These are phyloP conservation scores for Plasmodium vinckei DNA, from an alignment of 169 alveolate species.

Conservation along the genomic window DNA sequence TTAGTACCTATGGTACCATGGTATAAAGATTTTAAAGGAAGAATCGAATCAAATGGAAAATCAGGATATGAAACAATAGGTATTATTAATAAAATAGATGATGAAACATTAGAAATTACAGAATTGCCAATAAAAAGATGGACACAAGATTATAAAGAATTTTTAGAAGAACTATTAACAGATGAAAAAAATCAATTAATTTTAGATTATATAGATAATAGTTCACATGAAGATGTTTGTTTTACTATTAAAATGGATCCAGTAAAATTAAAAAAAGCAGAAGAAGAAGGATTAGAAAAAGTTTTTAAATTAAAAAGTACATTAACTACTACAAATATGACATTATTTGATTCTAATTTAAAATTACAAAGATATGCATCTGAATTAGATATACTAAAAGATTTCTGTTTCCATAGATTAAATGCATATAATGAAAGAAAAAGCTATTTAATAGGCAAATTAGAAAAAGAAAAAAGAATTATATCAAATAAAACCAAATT, in stretches of 20 bases:
- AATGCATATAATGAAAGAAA: slow-evolving; percentile 92
- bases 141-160: slow-evolving; percentile 97
- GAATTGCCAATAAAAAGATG: slow-evolving; percentile 98
- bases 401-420: slow-evolving; percentile 93
- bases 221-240: slow-evolving; percentile 90
- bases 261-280: slow-evolving; percentile 77
- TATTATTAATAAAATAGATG: slow-evolving; percentile 79
- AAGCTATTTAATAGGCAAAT: slow-evolving; percentile 87
- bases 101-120: slow-evolving; percentile 91
- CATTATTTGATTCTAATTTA: slow-evolving; percentile 94
- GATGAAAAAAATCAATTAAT: slow-evolving; percentile 78
- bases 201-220: slow-evolving; percentile 88
- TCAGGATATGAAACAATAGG: slow-evolving; percentile 90
- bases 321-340: slow-evolving; percentile 93
- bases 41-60: slow-evolving; percentile 89
- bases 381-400: slow-evolving; percentile 94
- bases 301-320: slow-evolving; percentile 92
- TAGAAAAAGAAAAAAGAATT: slow-evolving; percentile 87
- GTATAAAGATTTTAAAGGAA: slow-evolving; percentile 97
- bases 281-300: slow-evolving; percentile 93
- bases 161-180: slow-evolving; percentile 88
- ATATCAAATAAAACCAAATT: slow-evolving; percentile 92
- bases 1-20: slow-evolving; percentile 97
- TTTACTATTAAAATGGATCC: slow-evolving; percentile 90
- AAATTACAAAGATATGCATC: slow-evolving; percentile 91